Evolutionary conservation across 768 basidiomycete genomes (phyloP).

Genomic region (Termitomyces sp.): DNA sequence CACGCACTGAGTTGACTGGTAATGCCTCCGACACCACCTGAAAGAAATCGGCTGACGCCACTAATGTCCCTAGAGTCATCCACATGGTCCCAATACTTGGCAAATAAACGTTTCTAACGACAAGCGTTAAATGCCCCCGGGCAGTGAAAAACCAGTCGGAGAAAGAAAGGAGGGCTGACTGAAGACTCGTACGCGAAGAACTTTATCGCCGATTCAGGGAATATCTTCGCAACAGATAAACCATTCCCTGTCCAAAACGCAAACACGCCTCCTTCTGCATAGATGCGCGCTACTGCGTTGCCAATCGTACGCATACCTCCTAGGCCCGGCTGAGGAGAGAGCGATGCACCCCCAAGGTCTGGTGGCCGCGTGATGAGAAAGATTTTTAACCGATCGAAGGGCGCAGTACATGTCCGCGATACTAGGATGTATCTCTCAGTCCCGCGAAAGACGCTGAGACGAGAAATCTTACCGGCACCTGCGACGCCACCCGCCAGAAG

Average conservation of each 20-base stretch:
- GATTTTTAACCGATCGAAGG: slow-evolving; percentile 94
- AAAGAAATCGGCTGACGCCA: slow-evolving; percentile 88
- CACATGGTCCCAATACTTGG: slow-evolving; percentile 87
- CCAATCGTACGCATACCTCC: slow-evolving; percentile 63
- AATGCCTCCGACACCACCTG: slow-evolving; percentile 96
- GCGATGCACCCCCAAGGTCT: slow-evolving; percentile 58
- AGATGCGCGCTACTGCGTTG: slow-evolving; percentile 77
- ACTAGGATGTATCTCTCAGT: slow-evolving; percentile 56
- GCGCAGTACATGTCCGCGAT: slow-evolving; percentile 94
- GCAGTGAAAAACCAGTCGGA: slow-evolving; percentile 2
- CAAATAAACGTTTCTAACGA: slow-evolving; percentile 88
- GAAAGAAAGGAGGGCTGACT: slow-evolving; percentile 43
- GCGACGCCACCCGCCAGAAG: slow-evolving; percentile 92
- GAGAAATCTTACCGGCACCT: slow-evolving; percentile 72
- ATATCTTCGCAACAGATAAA: slow-evolving; percentile 91
- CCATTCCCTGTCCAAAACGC: slow-evolving; percentile 99
- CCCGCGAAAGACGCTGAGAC: slow-evolving; percentile 31
- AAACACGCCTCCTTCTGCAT: slow-evolving; percentile 82
- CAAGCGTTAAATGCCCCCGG: slow-evolving; percentile 5
- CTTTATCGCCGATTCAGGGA: slow-evolving; percentile 98
- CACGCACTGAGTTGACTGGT: slow-evolving; percentile 82
- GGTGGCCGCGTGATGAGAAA: slow-evolving; percentile 91
- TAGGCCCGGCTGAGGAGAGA: slow-evolving; percentile 43
- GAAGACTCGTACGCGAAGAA: slow-evolving; percentile 95
- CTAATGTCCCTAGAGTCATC: slow-evolving; percentile 88